These are phyloP conservation scores for Cryphonectria carpinicola DNA, from an alignment of 2,329 filamentous ascomycete genomes.

Conservation along the genomic window DNA sequence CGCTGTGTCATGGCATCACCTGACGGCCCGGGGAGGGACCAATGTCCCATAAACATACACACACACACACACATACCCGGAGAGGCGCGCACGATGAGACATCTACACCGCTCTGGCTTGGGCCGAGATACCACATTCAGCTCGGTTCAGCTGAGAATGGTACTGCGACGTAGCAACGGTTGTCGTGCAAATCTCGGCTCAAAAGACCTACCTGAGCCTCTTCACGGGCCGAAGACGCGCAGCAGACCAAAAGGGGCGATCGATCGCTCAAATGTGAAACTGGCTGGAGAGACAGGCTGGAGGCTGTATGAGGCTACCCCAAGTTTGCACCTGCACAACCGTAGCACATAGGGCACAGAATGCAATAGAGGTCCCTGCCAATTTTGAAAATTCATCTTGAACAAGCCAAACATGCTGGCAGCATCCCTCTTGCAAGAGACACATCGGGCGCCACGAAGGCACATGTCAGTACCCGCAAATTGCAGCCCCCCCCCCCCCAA, in stretches of 20 bases:
- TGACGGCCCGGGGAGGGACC: neutral
- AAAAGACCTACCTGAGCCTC: conserved; percentile 12
- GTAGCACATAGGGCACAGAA: conserved; percentile 19
- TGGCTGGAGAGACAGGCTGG: conserved; percentile 12
- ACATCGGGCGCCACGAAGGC: neutral
- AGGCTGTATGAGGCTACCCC: neutral
- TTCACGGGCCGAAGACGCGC: conserved; percentile 22
- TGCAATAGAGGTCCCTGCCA: conserved; percentile 15
- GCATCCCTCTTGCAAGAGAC: neutral
- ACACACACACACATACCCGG: neutral
- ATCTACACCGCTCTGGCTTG: neutral
- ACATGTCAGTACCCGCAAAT: conserved; percentile 1
- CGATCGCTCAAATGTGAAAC: conserved; percentile 22
- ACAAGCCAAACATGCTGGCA: neutral
- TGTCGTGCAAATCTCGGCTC: conserved; percentile 15
- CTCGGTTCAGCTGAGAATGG: neutral
- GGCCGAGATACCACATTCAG: neutral
- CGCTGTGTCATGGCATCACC: conserved; percentile 16
- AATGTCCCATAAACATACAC: neutral
- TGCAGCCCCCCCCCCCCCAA: neutral
- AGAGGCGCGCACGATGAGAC: neutral
- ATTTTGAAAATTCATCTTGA: conserved; percentile 8
- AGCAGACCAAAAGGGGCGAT: conserved; percentile 12
- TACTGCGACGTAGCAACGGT: conserved; percentile 13
- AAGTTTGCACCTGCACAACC: conserved; percentile 21